These are phyloP conservation scores for Chaetomium sp. DNA, from an alignment of 2,329 filamentous ascomycete species.

Conservation along the genomic window DNA sequence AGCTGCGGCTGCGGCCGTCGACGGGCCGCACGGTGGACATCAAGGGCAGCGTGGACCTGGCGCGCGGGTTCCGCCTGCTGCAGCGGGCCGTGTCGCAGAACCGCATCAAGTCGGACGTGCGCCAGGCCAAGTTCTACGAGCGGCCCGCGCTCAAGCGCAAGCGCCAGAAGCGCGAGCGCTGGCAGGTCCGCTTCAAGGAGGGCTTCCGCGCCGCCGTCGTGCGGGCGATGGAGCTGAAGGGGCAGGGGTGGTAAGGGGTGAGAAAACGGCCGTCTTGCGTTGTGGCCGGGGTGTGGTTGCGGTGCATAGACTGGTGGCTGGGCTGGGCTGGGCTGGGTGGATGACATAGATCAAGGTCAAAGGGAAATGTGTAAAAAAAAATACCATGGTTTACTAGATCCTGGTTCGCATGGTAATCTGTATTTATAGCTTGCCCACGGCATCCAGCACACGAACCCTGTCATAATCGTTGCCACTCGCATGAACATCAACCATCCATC, in stretches of 20 bases:
- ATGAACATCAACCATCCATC: not conserved
- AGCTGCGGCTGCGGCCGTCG: conserved; percentile 46
- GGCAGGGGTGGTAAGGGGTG: conserved; percentile 72
- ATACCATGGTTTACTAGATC: conserved; percentile 4
- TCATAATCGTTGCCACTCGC: not conserved
- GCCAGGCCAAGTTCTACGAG: conserved; percentile 71
- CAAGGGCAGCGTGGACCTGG: conserved; percentile 47
- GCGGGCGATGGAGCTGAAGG: conserved; percentile 69
- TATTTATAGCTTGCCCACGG: conserved; percentile 7
- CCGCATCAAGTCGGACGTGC: conserved; percentile 57
- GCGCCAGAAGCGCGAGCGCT: conserved; percentile 69
- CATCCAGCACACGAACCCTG: not conserved
- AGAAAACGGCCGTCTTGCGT: not conserved
- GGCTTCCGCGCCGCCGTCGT: conserved; percentile 67
- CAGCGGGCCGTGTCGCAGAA: conserved; percentile 52
- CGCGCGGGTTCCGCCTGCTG: conserved; percentile 49
- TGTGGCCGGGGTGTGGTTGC: not conserved
- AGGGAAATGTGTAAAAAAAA: not conserved
- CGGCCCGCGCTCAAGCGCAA: conserved; percentile 75
- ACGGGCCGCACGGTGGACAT: conserved; percentile 51
- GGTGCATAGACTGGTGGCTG: conserved; percentile 1
- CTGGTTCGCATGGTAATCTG: conserved; percentile 14
- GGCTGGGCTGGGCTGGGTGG: not conserved
- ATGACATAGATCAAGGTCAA: not conserved
- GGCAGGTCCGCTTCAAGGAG: conserved; percentile 67